Conservation (phyloP, 2,329 filamentous ascomycete genomes). For the Elsinoe perseae region DNA sequence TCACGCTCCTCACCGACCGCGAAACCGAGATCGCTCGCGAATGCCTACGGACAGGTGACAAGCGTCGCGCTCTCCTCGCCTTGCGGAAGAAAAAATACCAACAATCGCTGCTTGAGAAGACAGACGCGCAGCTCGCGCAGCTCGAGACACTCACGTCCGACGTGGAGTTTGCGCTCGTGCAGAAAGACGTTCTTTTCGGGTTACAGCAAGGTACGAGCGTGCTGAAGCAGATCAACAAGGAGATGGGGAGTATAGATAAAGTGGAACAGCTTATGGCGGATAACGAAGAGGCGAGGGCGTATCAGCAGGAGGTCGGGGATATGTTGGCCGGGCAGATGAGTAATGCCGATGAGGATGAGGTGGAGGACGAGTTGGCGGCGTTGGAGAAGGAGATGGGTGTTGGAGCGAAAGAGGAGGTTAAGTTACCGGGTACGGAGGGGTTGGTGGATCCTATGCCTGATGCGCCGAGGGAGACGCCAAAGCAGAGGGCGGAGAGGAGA, state of each 20-base stretch:
- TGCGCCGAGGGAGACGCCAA: slow-evolving; percentile 26
- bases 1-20: slow-evolving; percentile 73
- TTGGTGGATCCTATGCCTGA: slow-evolving; percentile 26
- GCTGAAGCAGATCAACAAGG: slow-evolving; percentile 79
- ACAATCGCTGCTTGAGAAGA: slow-evolving; percentile 78
- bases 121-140: slow-evolving; percentile 87
- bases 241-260: slow-evolving; percentile 91
- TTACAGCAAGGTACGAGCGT: slow-evolving; percentile 86
- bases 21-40: slow-evolving; percentile 80
- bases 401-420: slow-evolving; percentile 24
- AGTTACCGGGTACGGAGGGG: slow-evolving; percentile 27
- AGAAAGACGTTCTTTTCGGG: slow-evolving; percentile 92
- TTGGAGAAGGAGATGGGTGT: slow-evolving; percentile 58
- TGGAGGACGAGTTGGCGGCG: slow-evolving; percentile 86
- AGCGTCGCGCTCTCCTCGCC: slow-evolving; percentile 73
- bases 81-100: slow-evolving; percentile 96
- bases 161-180: slow-evolving; percentile 92
- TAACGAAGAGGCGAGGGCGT: slow-evolving; percentile 79
- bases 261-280: slow-evolving; percentile 95
- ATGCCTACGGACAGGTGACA: slow-evolving; percentile 74
- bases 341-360: slow-evolving; percentile 93
- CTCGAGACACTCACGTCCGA: slow-evolving; percentile 79
- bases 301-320: slow-evolving; percentile 92
- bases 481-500: slow-evolving; percentile 25
- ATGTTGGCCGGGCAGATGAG: slow-evolving; percentile 83